Conservation (phyloP, 2,329 filamentous ascomycete species). For the Passalora sequoiae region DNA sequence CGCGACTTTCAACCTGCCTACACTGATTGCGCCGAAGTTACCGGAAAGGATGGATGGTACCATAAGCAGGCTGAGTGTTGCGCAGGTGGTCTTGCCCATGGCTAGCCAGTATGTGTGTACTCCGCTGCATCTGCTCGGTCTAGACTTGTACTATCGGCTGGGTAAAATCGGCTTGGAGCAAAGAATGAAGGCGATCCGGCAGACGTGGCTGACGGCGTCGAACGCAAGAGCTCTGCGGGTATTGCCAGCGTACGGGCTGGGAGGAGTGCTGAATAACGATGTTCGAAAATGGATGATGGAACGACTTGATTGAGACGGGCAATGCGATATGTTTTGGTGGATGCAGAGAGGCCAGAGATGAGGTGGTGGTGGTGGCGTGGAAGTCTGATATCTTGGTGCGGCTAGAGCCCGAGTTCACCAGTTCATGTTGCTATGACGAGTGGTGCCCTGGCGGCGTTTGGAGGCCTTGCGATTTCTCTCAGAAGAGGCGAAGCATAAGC, state of each 20-base stretch:
- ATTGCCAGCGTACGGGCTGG: constrained; percentile 22
- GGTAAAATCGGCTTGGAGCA: constrained; percentile 7
- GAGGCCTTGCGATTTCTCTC: neutral
- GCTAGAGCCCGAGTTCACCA: neutral
- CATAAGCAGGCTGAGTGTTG: constrained; percentile 14
- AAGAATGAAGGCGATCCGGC: constrained; percentile 9
- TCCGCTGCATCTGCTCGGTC: constrained; percentile 21
- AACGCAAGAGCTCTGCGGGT: constrained; percentile 20
- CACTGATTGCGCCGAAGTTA: constrained; percentile 13
- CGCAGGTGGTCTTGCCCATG: constrained; percentile 18
- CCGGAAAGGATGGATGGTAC: constrained; percentile 15
- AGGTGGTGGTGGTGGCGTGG: no score
- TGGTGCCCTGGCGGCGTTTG: neutral
- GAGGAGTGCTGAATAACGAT: constrained; percentile 20
- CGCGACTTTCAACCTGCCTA: constrained; percentile 21
- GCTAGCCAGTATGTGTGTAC: constrained; percentile 21
- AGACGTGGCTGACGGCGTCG: constrained; percentile 16
- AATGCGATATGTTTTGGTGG: no score
- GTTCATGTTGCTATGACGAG: neutral
- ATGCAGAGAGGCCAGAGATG: no score
- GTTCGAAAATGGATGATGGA: constrained; percentile 3
- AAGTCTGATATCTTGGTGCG: neutral
- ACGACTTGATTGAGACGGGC: constrained; percentile 1
- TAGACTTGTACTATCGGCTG: constrained; percentile 21
- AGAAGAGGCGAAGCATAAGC: neutral